These are phyloP conservation scores for Xerocomus amazonicus DNA, from an alignment of 1,284 basidiomycete species.

Conservation along the genomic window DNA sequence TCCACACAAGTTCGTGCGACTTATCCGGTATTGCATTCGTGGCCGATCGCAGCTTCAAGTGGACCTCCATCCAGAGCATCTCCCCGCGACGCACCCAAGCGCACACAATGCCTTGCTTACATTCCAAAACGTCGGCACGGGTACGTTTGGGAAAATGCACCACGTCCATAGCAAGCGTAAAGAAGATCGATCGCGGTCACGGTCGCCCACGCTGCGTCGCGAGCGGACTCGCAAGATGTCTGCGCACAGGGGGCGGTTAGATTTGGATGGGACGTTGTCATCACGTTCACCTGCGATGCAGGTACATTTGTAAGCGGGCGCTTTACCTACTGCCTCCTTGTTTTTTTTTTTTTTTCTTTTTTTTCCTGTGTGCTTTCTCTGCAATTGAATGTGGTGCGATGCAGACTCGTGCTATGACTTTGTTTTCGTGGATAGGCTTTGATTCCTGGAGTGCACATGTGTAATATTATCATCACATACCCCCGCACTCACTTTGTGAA, in stretches of 20 bases:
- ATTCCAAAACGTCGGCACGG: slow-evolving; percentile 13
- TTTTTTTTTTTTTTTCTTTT: no score
- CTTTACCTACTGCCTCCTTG: no score
- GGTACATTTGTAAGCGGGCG: background rate
- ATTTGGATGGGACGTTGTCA: background rate
- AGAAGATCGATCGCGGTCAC: background rate
- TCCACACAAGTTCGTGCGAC: slow-evolving; percentile 29
- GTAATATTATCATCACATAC: no score
- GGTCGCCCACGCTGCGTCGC: background rate
- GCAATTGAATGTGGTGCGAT: no score
- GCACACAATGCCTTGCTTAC: slow-evolving; percentile 33
- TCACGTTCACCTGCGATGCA: slow-evolving; percentile 1
- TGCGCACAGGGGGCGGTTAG: background rate
- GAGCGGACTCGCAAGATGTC: background rate
- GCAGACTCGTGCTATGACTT: no score
- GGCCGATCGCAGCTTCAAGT: slow-evolving; percentile 16
- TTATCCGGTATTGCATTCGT: slow-evolving; percentile 21
- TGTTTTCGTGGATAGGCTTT: no score
- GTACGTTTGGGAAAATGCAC: slow-evolving; percentile 14
- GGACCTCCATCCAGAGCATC: slow-evolving; percentile 31
- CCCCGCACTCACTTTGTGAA: no score
- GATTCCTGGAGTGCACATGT: no score
- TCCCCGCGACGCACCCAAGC: slow-evolving; percentile 40
- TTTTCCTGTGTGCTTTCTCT: no score
- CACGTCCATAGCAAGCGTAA: slow-evolving; percentile 4